Base-by-base conservation (phyloP, 176 grass and related monocot species). In the Aegilops longissima region DNA sequence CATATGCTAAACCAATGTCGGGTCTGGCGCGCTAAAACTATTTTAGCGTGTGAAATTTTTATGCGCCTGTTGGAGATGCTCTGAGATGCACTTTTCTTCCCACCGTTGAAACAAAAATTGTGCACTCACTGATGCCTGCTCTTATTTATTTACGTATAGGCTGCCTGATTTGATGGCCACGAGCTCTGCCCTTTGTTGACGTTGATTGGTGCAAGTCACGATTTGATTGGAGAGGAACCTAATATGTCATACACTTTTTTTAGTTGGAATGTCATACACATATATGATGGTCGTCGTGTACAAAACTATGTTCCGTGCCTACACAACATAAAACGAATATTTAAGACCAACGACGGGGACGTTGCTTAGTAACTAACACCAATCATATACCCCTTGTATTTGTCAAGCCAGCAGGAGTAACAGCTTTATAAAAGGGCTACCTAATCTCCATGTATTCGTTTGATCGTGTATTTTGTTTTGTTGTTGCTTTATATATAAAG, bases 181-280 rank as follows among this genome's bases (percentile, higher is more conserved):
- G 76, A 84, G 25, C 30, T 16, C 61, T 84, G 29, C 21, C 72
- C 89, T 58, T 88, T 81, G 78, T 52, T 85, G 89, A 88, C 76
- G 85, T 84, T 80, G 89, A 91, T 88, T 40, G 81, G 76, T 38
- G 29, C 51, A 90, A 76, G 69, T 70, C 70, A 81, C 76, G 61
- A 70, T 85, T 88, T 91, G 61, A 85, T 81, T 91, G 76, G 81
- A 87, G 76, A 84, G 69, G 36, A 68, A 70, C 81, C 89, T 85
- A 88, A 88, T 85, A 36, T 81, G 70, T 54, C 36, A 23, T 81
- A 13, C 42, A 44, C 42, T 44, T 44, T 44, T 44, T 44, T 44
- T 44, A 44, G 38, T 44, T 44, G 42, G 10, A 44, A 44, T 44
- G 42, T 44, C 42, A 12, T 44, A 17, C 38, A 47, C 85, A 74